These are phyloP conservation scores for Backusella circina DNA, from an alignment of 192 early-diverging fungal genomes.

Conservation along the genomic window DNA sequence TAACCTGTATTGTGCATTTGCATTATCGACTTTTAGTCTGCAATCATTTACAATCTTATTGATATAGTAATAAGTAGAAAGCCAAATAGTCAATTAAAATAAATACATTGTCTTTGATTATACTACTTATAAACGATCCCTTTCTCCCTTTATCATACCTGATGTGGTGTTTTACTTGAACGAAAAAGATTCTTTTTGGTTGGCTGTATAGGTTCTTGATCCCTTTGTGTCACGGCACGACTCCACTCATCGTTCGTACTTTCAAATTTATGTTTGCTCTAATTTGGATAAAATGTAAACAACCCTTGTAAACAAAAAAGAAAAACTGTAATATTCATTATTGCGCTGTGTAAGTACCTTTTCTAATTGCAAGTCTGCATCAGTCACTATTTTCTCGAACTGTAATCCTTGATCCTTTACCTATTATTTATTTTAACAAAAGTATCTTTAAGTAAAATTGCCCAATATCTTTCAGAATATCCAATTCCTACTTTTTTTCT, in stretches of 20 bases:
- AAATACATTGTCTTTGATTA: neutral
- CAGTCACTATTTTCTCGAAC: conserved; percentile 73
- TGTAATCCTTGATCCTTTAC: conserved; percentile 72
- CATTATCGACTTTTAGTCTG: conserved; percentile 68
- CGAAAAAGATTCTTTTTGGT: conserved; percentile 48
- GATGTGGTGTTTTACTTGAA: conserved; percentile 52
- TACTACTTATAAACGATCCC: neutral
- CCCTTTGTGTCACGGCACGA: conserved; percentile 56
- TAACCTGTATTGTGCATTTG: conserved; percentile 82
- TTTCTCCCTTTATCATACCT: conserved; percentile 42
- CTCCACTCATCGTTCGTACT: conserved; percentile 83
- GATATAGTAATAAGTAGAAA: conserved; percentile 41
- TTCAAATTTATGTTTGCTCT: conserved; percentile 72
- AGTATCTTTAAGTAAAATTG: neutral
- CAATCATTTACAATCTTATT: conserved; percentile 85
- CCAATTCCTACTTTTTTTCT: conserved; percentile 61
- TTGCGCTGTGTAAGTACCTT: conserved; percentile 48
- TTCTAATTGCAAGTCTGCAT: conserved; percentile 76
- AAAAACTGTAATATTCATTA: neutral
- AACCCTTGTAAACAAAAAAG: neutral
- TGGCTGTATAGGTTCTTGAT: conserved; percentile 34
- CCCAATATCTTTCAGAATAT: neutral
- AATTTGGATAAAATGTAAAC: conserved; percentile 5
- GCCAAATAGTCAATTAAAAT: neutral
- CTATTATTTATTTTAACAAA: neutral